Conservation (phyloP, 352 stramenopile genomes). For the Aphanomyces euteiches region DNA sequence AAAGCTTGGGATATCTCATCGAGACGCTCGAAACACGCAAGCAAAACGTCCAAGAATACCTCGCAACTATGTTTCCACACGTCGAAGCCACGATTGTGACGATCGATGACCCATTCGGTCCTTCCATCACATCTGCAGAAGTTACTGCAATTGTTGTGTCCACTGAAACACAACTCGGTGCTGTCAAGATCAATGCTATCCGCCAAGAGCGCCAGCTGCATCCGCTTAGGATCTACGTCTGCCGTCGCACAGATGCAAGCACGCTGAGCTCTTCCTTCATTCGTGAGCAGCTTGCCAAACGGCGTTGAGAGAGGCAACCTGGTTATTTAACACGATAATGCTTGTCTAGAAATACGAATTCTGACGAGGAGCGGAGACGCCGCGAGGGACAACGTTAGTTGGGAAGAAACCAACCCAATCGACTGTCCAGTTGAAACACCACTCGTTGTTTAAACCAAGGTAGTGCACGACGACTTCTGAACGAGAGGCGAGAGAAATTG, state of each 20-base stretch:
- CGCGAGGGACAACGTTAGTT: background rate
- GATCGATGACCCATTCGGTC: constrained; percentile 83
- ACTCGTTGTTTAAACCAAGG: background rate
- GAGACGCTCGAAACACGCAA: constrained; percentile 58
- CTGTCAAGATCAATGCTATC: constrained; percentile 83
- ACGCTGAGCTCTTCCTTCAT: constrained; percentile 84
- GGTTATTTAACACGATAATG: background rate
- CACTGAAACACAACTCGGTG: constrained; percentile 72
- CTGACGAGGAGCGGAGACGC: background rate
- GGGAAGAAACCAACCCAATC: constrained; percentile 5
- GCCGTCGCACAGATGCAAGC: constrained; percentile 70
- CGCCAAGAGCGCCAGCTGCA: constrained; percentile 51
- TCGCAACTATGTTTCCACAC: constrained; percentile 59
- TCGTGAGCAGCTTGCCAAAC: constrained; percentile 54
- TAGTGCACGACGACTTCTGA: background rate
- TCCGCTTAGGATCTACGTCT: constrained; percentile 70
- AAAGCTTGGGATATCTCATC: constrained; percentile 68
- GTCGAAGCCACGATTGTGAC: constrained; percentile 64
- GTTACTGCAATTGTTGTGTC: constrained; percentile 78
- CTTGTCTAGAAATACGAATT: too few species aligned
- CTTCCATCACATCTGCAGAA: constrained; percentile 67
- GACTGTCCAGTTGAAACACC: background rate
- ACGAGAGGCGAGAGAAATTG: background rate
- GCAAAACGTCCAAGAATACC: constrained; percentile 51
- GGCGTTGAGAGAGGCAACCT: background rate